Conservation (phyloP, 176 grass and related monocot species). For the Alopecurus myosuroides region DNA sequence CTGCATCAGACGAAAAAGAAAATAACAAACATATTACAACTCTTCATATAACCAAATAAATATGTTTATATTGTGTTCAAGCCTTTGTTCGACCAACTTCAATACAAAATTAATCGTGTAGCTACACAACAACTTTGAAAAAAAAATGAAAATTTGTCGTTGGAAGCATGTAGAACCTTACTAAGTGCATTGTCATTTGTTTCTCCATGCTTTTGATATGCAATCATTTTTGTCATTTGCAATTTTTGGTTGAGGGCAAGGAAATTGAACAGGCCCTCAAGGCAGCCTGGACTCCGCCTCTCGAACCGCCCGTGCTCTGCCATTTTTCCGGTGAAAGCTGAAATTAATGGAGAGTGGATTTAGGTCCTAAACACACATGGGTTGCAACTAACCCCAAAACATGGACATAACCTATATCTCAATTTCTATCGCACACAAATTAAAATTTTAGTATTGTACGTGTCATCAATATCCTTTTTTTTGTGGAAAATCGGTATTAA, state of each 20-base stretch:
- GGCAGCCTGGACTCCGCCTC: slow-evolving; percentile 34
- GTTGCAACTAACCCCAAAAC: neutral
- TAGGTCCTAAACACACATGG: neutral
- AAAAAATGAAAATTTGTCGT: neutral
- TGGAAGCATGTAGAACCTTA: slow-evolving; percentile 40
- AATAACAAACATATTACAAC: neutral
- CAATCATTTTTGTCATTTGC: slow-evolving; percentile 44
- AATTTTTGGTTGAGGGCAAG: slow-evolving; percentile 48
- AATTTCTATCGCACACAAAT: neutral
- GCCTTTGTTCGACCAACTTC: neutral
- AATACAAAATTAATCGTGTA: neutral
- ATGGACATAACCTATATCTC: neutral
- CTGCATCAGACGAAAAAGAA: slow-evolving; percentile 28
- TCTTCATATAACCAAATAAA: neutral
- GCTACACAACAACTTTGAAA: neutral
- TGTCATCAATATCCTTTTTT: neutral
- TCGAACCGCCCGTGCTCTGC: slow-evolving; percentile 29
- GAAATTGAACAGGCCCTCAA: slow-evolving; percentile 61
- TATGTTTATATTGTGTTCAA: neutral
- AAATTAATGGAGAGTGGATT: neutral
- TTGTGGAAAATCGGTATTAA: neutral
- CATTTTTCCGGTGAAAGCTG: slow-evolving; percentile 29
- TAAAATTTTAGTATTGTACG: neutral
- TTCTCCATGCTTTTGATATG: slow-evolving; percentile 26
- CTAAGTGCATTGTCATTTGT: slow-evolving; percentile 31